phyloP scores from a whole-genome alignment of 495 filamentous ascomycete genomes.

The Aspergillus sclerotioniger region DNA sequence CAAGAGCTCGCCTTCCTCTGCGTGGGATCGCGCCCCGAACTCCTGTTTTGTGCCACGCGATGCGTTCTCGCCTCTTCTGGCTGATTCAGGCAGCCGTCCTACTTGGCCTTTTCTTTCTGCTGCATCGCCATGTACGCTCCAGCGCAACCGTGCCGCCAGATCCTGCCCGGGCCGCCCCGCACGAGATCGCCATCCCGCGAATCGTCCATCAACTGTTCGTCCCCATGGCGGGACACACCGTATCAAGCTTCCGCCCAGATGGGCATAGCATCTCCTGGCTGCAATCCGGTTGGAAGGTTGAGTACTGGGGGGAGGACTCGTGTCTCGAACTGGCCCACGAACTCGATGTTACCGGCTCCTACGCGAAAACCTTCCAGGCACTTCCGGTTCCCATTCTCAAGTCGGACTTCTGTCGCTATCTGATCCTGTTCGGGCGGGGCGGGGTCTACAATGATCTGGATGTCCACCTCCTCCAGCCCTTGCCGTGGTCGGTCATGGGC shows the following conservation, averaged over 20 bases:
- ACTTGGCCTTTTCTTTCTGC: too few relatives aligned
- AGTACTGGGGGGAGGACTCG: neutral
- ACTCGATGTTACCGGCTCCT: neutral
- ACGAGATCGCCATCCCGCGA: neutral
- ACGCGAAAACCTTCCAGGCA: neutral
- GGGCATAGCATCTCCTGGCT: neutral
- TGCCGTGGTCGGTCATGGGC: neutral
- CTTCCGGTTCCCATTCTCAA: neutral
- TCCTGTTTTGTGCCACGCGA: too few relatives aligned
- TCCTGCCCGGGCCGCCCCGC: neutral
- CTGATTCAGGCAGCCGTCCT: too few relatives aligned
- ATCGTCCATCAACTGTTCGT: neutral
- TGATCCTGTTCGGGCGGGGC: neutral
- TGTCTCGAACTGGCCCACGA: neutral
- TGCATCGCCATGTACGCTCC: too few relatives aligned
- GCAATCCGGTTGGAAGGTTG: neutral
- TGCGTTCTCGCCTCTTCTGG: too few relatives aligned
- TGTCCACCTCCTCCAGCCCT: neutral
- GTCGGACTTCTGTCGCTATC: constrained; percentile 1
- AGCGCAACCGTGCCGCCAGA: too few relatives aligned
- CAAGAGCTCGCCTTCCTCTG: too few relatives aligned
- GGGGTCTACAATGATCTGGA: constrained; percentile 2
- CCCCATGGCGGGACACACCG: neutral
- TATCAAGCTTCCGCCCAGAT: neutral
- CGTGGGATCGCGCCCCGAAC: too few relatives aligned